Evolutionary conservation across 2,329 filamentous ascomycete species (phyloP), one percentile per base, ranked within the genome.

Genomic region (Amesomyces nigricolor): DNA sequence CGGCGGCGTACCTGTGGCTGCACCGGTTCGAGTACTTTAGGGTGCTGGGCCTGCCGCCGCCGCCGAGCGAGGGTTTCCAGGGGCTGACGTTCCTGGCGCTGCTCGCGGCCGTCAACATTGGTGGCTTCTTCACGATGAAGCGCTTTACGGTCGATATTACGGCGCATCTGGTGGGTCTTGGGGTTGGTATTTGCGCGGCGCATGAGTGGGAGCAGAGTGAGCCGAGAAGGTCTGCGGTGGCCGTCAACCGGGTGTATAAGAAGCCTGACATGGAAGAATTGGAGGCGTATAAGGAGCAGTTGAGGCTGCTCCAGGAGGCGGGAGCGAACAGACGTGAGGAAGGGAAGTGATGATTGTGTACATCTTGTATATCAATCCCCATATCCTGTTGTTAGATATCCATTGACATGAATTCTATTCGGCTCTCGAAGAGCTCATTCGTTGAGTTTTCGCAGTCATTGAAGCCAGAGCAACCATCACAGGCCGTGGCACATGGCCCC

Each of bases 1-100:
- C 80, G 7, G 78, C 77, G 1, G 82, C 83, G 1, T 87, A 82
- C 68, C 81, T 85, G 62, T 82, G 80, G 76, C 69, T 79, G 60
- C 77, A 84, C 65, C 71, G 75, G 51, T 73, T 73, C 54, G 80
- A 84, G 42, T 75, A 77, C 38, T 80, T 85, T 70, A 78, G 75
- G 66, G 67, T 85, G 51, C 70, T 85, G 29, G 80, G 78, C 8
- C 71, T 82, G 58, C 82, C 81, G 11, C 75, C 78, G n/a, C 76
- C 80, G 32, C 74, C 74, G 10, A 72, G 72, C 63, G 70, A 70
- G 30, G 81, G 77, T 26, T 74, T 83, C 9, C 76, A 80, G 53
- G 79, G 80, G 0, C 71, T 83, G 11, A 74, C 74, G 1, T 77
- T 83, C 61, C 67, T 85, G 52, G 75, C 75, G n/a, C 60, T 80